Conservation (phyloP, 805 yeast species). For the Kodamaea fukazawae region DNA sequence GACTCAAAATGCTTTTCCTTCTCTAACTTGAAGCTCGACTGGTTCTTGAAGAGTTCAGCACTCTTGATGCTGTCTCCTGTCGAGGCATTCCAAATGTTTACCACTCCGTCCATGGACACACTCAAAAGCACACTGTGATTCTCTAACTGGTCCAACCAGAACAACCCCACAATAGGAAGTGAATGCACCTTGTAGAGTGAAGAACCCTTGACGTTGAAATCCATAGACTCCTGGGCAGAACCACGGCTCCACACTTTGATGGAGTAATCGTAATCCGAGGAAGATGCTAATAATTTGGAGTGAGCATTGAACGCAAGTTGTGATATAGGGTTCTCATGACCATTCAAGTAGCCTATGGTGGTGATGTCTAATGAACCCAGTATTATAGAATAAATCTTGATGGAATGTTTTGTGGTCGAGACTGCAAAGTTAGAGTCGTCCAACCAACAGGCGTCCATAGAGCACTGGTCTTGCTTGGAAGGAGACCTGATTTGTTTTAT, state of each 20-base stretch:
- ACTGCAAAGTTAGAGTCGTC: constrained; percentile 65
- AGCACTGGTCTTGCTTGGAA: constrained; percentile 7
- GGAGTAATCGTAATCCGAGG: constrained; percentile 67
- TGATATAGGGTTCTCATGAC: constrained; percentile 64
- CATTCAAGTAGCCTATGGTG: constrained; percentile 40
- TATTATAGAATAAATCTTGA: constrained; percentile 50
- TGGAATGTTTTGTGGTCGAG: constrained; percentile 56
- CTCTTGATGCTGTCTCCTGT: constrained; percentile 38
- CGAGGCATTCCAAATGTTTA: constrained; percentile 63
- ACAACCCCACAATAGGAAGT: constrained; percentile 52
- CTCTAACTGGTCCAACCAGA: constrained; percentile 49
- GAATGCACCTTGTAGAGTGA: constrained; percentile 38
- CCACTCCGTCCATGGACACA: constrained; percentile 68
- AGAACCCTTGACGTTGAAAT: constrained; percentile 20
- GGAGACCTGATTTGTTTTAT: constrained; percentile 25
- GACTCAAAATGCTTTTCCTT: constrained; percentile 16
- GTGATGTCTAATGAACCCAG: constrained; percentile 16
- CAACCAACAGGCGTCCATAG: constrained; percentile 69
- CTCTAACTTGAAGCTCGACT: constrained; percentile 20
- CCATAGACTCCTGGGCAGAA: constrained; percentile 48
- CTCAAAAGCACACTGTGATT: constrained; percentile 34
- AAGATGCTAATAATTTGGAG: constrained; percentile 60
- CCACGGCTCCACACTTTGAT: constrained; percentile 76
- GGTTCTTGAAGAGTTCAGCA: constrained; percentile 27
- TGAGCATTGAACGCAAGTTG: constrained; percentile 51